Base-by-base conservation (phyloP, 2,329 filamentous ascomycete species). In the Colletotrichum horii region DNA sequence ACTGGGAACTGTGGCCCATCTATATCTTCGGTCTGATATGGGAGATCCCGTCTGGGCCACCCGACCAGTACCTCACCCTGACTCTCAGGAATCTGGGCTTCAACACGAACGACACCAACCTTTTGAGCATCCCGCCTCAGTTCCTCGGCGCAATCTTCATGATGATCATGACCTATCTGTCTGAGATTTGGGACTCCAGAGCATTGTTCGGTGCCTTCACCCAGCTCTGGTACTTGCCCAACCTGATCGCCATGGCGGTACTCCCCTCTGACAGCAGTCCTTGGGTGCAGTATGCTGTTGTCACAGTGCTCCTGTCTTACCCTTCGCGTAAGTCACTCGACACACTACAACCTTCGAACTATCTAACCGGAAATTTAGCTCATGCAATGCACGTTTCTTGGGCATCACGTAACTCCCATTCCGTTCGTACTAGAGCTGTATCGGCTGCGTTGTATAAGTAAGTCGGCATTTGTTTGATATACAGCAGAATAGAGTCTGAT, bases 401-500 rank as follows among this genome's bases (percentile, higher is more conserved):
- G 86, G 86, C 85, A 77, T 87, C 85, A 3, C 85, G 90, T 66
- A 94, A 94, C 79, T 89, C 91, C 4, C 91, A 92, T 77, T 87
- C 89, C 1, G 91, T 94, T 12, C 87, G 92, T 14, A 91, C 90
- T 8, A 85, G 92, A 8, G 91, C 92, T 2, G 91, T 94, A 2
- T 90, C 91, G 0, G 89, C 91, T 1, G 92, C 91, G 0, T 83
- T 91, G n/a, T 93, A 93, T 80, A 93, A 93, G 74, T 76, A 38
- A 12, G 69, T 48, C 32, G 6, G 32, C 60, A 5, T 48, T 14
- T 48, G 11, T 14, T 1, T 22, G 15, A 24, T 14, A 26, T 11
- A 14, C 26, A 19, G 58, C 14, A 28, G 11, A 3, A 3, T n/a
- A 8, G 15, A n/a, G 58, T 3, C 43, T 48, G 6, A 30, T 24